Percentiles rank a stretch among this genome's conserved stretches.
phyloP scores from a whole-genome alignment of 495 filamentous ascomycete genomes.

The Podospora conica region DNA sequence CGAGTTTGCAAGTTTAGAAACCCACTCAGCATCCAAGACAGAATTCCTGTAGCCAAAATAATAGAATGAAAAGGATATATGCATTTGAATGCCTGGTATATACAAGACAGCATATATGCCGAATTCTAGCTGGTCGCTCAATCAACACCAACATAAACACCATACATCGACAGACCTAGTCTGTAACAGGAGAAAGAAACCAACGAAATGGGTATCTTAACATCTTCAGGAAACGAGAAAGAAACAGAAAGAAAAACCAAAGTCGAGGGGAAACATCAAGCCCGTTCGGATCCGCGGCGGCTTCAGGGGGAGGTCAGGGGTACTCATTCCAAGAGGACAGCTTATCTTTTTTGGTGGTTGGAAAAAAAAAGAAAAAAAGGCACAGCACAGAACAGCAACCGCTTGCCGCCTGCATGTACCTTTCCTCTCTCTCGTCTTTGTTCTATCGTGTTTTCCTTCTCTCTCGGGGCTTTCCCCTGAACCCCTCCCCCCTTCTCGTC shows the following conservation, averaged over 20 bases:
- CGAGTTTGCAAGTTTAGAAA: too few species aligned
- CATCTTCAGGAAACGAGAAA: too few species aligned
- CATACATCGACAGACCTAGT: too few species aligned
- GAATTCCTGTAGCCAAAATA: neutral
- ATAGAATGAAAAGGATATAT: neutral
- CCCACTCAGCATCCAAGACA: too few species aligned
- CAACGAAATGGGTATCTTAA: too few species aligned
- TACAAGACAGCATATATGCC: too few species aligned
- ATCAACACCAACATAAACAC: too few species aligned
- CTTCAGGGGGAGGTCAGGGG: neutral
- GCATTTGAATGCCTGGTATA: slow-evolving; percentile 8
- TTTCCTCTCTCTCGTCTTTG: neutral
- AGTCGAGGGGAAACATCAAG: neutral
- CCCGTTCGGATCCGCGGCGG: neutral
- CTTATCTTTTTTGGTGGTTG: neutral
- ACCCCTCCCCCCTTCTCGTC: neutral
- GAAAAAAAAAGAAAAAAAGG: neutral
- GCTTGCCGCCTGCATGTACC: too few species aligned
- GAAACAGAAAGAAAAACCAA: neutral
- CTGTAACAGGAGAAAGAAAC: too few species aligned
- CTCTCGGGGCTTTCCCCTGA: neutral
- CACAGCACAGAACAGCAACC: neutral
- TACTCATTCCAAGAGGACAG: neutral
- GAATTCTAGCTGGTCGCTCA: neutral
- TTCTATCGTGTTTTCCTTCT: neutral